These are phyloP conservation scores for Fomitopsis schrenkii DNA, from an alignment of 1,284 basidiomycete species.

Conservation along the genomic window DNA sequence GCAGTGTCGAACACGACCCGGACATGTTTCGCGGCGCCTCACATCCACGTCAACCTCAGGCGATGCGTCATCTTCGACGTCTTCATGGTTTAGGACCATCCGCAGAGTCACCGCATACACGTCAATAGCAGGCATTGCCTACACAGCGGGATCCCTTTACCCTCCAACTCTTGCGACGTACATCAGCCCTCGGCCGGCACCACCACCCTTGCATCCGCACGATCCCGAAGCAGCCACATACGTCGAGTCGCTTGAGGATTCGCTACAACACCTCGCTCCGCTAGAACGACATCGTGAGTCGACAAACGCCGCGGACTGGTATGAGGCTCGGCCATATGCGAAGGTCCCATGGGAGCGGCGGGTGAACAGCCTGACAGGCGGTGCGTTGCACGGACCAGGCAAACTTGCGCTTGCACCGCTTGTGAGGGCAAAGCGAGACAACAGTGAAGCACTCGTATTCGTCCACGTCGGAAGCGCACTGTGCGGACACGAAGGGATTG, in stretches of 20 bases:
- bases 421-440: conserved; percentile 72
- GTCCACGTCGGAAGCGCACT: conserved; percentile 83
- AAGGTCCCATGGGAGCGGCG: conserved; percentile 65
- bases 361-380: conserved; percentile 81
- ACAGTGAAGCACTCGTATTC: conserved; percentile 66
- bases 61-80: conserved; percentile 10
- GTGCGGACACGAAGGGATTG: conserved; percentile 91
- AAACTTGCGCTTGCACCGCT: conserved; percentile 78
- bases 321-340: conserved; percentile 76
- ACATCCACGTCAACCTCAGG: conserved; percentile 20
- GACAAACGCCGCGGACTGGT: conserved; percentile 59
- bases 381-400: conserved; percentile 81
- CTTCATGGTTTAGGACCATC: conserved; percentile 12
- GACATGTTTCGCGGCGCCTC: conserved; percentile 6
- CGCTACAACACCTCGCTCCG: conserved; percentile 62
- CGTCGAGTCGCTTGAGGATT: conserved; percentile 59
- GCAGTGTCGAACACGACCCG: not conserved
- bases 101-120: conserved; percentile 14
- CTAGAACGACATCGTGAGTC: conserved; percentile 48
- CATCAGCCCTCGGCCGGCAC: conserved; percentile 69
- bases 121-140: conserved; percentile 28
- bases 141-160: conserved; percentile 57
- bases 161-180: conserved; percentile 59
- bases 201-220: conserved; percentile 60
- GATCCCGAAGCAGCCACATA: conserved; percentile 62